A percentile compares a stretch with the other conserved stretches of the same genome.
phyloP scores from a whole-genome alignment of 2,329 filamentous ascomycete species.

The Dothistroma pini region DNA sequence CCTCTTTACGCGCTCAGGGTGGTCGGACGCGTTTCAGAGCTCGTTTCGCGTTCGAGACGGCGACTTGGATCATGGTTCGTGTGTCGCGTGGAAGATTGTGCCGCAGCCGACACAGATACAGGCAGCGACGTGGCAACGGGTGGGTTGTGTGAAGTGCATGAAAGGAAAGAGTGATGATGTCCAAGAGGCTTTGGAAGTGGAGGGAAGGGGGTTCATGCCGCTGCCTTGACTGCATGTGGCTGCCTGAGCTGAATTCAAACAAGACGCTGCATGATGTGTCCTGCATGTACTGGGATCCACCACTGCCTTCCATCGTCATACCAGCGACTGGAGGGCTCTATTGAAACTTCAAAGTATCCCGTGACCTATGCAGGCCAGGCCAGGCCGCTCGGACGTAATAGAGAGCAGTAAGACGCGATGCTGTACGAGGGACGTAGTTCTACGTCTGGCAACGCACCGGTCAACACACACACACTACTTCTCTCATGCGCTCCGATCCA shows the following conservation, averaged over 20 bases:
- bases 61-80: neutral
- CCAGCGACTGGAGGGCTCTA: neutral
- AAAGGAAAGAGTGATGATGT: neutral
- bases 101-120: neutral
- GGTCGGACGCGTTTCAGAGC: slow-evolving; percentile 10
- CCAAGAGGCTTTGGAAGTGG: too few relatives aligned
- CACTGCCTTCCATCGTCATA: neutral
- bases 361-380: too few relatives aligned
- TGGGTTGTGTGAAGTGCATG: slow-evolving; percentile 5
- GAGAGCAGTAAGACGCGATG: too few relatives aligned
- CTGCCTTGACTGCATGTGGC: too few relatives aligned
- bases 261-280: too few relatives aligned
- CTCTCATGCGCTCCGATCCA: neutral
- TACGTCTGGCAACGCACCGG: too few relatives aligned
- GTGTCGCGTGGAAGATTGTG: neutral
- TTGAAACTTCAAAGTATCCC: neutral
- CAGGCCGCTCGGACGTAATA: too few relatives aligned
- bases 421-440: too few relatives aligned
- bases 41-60: slow-evolving; percentile 9
- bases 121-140: neutral
- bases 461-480: neutral
- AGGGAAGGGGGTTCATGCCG: too few relatives aligned
- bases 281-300: too few relatives aligned
- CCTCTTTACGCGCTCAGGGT: slow-evolving; percentile 10
- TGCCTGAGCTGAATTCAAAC: too few relatives aligned